phyloP scores from a whole-genome alignment of 1,284 basidiomycete genomes.

The Marasmius tenuissimus region DNA sequence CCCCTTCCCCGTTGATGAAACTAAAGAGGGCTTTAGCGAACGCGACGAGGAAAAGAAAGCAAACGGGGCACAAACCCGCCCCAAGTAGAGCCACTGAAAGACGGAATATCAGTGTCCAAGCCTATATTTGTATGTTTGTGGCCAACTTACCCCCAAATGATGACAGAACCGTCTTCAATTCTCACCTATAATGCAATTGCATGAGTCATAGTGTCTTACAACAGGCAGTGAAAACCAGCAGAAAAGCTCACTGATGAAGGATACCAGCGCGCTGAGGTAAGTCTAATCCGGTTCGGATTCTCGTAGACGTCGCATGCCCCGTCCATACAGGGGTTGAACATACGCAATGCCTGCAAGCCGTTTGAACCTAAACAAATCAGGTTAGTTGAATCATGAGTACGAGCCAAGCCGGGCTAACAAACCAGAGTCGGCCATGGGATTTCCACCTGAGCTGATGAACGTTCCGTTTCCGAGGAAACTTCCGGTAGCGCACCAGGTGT shows the following conservation, averaged over 20 bases:
- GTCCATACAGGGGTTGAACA: constrained; percentile 15
- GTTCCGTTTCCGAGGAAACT: constrained; percentile 39
- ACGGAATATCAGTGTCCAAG: constrained; percentile 19
- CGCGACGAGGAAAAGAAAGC: background rate
- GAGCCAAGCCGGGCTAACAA: background rate
- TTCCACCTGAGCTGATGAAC: constrained; percentile 22
- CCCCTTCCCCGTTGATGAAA: constrained; percentile 31
- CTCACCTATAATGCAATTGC: too few species aligned
- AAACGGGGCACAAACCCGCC: constrained; percentile 13
- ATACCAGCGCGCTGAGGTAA: constrained; percentile 37
- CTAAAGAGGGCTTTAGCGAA: constrained; percentile 7
- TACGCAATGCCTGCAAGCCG: constrained; percentile 6
- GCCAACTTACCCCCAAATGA: constrained; percentile 26
- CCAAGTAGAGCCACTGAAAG: constrained; percentile 7
- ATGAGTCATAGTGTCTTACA: background rate
- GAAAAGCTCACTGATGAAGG: constrained; percentile 31
- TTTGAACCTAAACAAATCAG: background rate
- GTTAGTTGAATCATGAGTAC: background rate
- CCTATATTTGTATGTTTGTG: background rate
- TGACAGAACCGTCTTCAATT: constrained; percentile 20
- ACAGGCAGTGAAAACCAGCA: constrained; percentile 21
- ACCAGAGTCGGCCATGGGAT: background rate
- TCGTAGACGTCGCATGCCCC: constrained; percentile 34
- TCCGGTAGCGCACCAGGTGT: constrained; percentile 45
- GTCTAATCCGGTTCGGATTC: constrained; percentile 27